These are phyloP conservation scores for Xylariaceae sp. DNA, from an alignment of 2,329 filamentous ascomycete species.

Conservation along the genomic window DNA sequence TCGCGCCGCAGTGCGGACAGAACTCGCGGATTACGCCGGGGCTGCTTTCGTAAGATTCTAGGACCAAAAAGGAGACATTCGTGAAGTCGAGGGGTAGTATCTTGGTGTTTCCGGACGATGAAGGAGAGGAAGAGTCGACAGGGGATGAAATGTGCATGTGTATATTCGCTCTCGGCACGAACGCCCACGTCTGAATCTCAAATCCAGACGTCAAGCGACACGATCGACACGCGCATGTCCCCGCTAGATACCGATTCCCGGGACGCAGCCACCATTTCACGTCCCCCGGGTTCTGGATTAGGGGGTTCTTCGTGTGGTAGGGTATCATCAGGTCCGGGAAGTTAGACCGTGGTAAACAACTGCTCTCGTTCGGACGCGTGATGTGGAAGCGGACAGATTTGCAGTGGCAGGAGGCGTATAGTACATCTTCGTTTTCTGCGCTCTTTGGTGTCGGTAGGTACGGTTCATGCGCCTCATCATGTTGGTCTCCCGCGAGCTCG, in stretches of 20 bases:
- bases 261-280: slow-evolving; percentile 56
- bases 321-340: slow-evolving; percentile 51
- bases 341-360: slow-evolving; percentile 40
- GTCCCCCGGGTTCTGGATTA: slow-evolving; percentile 40
- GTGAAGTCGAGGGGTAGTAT: slow-evolving; percentile 34
- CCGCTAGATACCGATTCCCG: slow-evolving; percentile 46
- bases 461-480: not conserved
- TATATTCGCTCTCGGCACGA: slow-evolving; percentile 53
- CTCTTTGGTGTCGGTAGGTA: too few relatives aligned
- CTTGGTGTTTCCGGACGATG: not conserved
- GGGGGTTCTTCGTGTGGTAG: slow-evolving; percentile 35
- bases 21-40: slow-evolving; percentile 53
- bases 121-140: slow-evolving; percentile 38
- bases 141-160: too few relatives aligned
- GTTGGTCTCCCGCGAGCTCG: not conserved
- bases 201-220: slow-evolving; percentile 58
- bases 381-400: slow-evolving; percentile 51
- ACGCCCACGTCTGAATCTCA: slow-evolving; percentile 62
- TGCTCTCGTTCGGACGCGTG: slow-evolving; percentile 47
- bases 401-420: slow-evolving; percentile 51
- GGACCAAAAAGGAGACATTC: slow-evolving; percentile 36
- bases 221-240: slow-evolving; percentile 56
- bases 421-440: slow-evolving; percentile 10
- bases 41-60: slow-evolving; percentile 51
- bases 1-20: slow-evolving; percentile 58